These are phyloP conservation scores for Roridomyces roridus DNA, from an alignment of 768 basidiomycete species.

Conservation along the genomic window DNA sequence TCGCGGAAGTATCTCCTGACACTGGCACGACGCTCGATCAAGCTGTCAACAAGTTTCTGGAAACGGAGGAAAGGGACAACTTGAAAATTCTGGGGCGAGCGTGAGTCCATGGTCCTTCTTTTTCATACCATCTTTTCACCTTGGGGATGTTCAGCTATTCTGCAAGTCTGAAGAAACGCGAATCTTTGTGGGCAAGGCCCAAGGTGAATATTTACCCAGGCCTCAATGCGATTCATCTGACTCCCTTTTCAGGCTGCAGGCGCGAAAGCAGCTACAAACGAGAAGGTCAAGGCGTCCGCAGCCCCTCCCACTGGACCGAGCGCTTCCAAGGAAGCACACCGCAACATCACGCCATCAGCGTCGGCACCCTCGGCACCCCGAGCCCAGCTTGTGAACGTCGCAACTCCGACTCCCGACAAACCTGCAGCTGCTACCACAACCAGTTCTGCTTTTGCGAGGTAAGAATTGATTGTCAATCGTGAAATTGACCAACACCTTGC, in stretches of 20 bases:
- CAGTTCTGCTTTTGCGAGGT: conserved; percentile 30
- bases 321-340: conserved; percentile 41
- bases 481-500: background rate
- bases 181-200: conserved; percentile 34
- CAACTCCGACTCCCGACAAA: conserved; percentile 35
- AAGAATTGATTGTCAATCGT: too few species aligned
- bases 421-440: conserved; percentile 29
- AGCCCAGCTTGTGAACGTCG: conserved; percentile 49
- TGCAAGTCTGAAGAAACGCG: conserved; percentile 77
- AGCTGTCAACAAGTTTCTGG: conserved; percentile 70
- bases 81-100: conserved; percentile 81
- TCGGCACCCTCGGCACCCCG: conserved; percentile 64
- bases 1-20: conserved; percentile 59
- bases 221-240: conserved; percentile 4
- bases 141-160: conserved; percentile 56
- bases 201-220: background rate
- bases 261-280: conserved; percentile 1
- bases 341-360: conserved; percentile 36
- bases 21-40: conserved; percentile 61
- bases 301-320: conserved; percentile 47
- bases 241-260: conserved; percentile 3
- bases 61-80: conserved; percentile 83
- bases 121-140: background rate
- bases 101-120: conserved; percentile 45
- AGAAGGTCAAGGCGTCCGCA: conserved; percentile 24